These are phyloP conservation scores for Mortierella sp. DNA, from an alignment of 371 early-diverging fungal genomes.

Conservation along the genomic window DNA sequence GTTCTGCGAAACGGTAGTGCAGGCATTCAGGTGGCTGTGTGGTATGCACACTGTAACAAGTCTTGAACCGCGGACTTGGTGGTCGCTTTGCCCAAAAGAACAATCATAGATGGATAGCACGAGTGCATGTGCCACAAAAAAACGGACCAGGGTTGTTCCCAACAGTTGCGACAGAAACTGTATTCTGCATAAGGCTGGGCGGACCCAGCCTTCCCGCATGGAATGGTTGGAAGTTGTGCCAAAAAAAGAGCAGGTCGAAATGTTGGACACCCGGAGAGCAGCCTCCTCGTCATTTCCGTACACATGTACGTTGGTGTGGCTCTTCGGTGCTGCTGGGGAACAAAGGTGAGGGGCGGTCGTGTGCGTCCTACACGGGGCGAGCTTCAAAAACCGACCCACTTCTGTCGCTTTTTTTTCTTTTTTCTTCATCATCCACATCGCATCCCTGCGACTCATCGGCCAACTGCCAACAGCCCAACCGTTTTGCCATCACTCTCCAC, in stretches of 20 bases:
- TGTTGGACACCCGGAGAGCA: too few species aligned
- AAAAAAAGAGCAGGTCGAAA: too few species aligned
- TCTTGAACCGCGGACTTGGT: too few species aligned
- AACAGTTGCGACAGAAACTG: neutral
- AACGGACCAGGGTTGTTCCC: constrained; percentile 15
- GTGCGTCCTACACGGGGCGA: too few species aligned
- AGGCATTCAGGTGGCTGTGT: neutral
- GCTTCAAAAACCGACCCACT: neutral
- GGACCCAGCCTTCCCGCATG: too few species aligned
- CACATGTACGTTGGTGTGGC: too few species aligned
- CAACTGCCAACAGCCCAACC: neutral
- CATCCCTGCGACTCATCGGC: neutral
- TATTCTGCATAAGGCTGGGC: too few species aligned
- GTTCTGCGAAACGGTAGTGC: neutral
- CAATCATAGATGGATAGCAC: neutral
- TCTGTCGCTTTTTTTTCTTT: neutral
- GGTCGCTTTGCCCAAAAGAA: neutral
- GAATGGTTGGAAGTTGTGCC: too few species aligned
- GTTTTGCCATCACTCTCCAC: neutral
- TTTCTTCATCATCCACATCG: constrained; percentile 1
- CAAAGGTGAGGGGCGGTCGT: too few species aligned
- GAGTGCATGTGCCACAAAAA: neutral
- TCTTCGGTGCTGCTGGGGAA: too few species aligned
- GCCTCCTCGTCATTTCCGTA: too few species aligned
- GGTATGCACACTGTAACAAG: too few species aligned